phyloP scores from a whole-genome alignment of 192 early-diverging fungal genomes.

The Backusella circina region DNA sequence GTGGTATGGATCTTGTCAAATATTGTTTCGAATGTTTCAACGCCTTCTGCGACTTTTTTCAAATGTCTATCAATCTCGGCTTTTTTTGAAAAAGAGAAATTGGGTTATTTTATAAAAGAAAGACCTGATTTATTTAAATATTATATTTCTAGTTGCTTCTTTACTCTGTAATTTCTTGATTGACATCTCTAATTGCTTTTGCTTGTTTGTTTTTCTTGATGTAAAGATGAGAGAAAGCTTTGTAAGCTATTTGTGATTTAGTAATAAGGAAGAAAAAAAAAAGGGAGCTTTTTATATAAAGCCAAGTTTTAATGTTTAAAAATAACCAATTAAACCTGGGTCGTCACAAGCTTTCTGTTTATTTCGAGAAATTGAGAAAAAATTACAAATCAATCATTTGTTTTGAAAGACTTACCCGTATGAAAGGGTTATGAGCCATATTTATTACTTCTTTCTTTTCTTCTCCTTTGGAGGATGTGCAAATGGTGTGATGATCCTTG shows the following conservation, averaged over 20 bases:
- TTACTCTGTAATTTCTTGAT: conserved; percentile 13
- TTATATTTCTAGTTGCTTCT: not conserved
- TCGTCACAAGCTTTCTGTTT: not conserved
- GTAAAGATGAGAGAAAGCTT: not conserved
- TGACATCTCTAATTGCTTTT: not conserved
- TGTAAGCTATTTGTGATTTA: not conserved
- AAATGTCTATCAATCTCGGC: conserved; percentile 95
- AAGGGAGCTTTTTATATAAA: not conserved
- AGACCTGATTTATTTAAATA: not conserved
- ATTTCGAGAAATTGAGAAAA: too few species aligned
- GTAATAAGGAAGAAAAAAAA: not conserved
- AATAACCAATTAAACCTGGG: not conserved
- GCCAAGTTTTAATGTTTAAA: too few species aligned
- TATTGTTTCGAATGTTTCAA: conserved; percentile 90
- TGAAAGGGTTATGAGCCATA: too few species aligned
- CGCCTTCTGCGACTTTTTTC: conserved; percentile 94
- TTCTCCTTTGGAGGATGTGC: too few species aligned
- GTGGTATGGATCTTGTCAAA: conserved; percentile 85
- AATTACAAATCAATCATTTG: too few species aligned
- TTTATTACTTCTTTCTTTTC: too few species aligned
- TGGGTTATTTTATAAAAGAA: not conserved
- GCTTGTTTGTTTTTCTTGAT: not conserved
- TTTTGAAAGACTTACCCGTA: too few species aligned
- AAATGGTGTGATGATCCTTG: too few species aligned
- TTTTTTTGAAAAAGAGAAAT: conserved; percentile 23